Evolutionary conservation across 2,329 filamentous ascomycete species (phyloP), one percentile per base, ranked within the genome.

Genomic region (Orbilia oligospora): DNA sequence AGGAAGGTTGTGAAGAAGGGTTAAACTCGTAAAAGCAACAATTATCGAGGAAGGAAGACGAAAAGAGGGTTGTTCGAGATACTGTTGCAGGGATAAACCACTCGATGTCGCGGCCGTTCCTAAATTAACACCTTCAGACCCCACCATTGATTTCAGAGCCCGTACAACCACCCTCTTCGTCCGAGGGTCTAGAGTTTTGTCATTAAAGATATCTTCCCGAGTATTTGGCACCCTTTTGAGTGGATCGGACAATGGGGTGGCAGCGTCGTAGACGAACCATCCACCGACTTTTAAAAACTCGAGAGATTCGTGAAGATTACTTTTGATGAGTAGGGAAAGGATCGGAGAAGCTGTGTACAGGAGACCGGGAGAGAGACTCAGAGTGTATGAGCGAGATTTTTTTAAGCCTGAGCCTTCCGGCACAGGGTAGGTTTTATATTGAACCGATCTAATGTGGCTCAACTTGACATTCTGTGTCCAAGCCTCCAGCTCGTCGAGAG

Each of bases 201-300:
- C 91, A 58, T 91, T 89, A 84, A 97, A 97, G 53, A 98, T 90
- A 85, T 97, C 95, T 85, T 99, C 95, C 81, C 95, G 90, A 30
- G 92, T 94, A 80, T 92, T 94, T 0, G 96, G 95, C 64, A 98
- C 92, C 72, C 92, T 91, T 65, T 88, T 86, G 41, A 97, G 86
- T 8, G 81, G 82, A 12, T 85, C 82, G 48, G 81, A 82, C 44
- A 83, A 61, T 16, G 82, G 80, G 14, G 81, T 80, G 20, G 81
- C 82, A 9, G 76, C 80, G 33, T 69, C 71, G 83, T 91, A 91
- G 70, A 97, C 90, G 88, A 92, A 97, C 89, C 95, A 98, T 71
- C 92, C 95, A 27, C 95, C 95, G 27, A 98, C 93, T 30, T 95
- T 93, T 79, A 96, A 89, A 81, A 98, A 98, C 83, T 98, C 95